Base-by-base conservation (phyloP, 2,329 filamentous ascomycete genomes). In the Fusarium luffae region DNA sequence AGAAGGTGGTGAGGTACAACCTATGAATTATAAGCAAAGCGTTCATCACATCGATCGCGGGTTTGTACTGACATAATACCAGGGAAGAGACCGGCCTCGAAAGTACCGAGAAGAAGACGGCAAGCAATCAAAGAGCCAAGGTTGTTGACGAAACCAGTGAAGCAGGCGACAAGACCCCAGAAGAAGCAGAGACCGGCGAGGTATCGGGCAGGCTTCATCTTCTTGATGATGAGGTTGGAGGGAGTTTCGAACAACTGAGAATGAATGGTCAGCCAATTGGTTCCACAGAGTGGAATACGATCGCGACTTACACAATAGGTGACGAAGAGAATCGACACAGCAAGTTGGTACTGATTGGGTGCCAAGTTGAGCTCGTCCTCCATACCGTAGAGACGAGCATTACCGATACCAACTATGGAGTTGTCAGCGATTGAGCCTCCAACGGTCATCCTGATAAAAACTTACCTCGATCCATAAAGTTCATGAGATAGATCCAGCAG, bases 381-480 rank as follows among this genome's bases (percentile, higher is more conserved):
- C 34, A 74, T 47, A 7, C 54, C 54, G 12, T 73, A 74, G 2
- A 91, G 80, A 11, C 85, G 82, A 19, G 89, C 89, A 79, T 91
- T 91, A 41, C 89, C 88, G 46, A 92, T 92, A 74, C 92, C 92
- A 37, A 90, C 88, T 89, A 63, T 84, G 6, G 21, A 12, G 47
- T 13, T 44, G 28, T 48, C 21, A 58, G 9, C 6, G 10, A 1
- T 12, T 1, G 4, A 4, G 1, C 2, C 2, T 1, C 1, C 8
- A 3, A n/a, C 1, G 3, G 4, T 19, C 5, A 13, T 18, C 49
- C 1, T 1, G 2, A 18, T 14, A 14, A 7, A 27, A 7, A 30
- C 61, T 41, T 19, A 77, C 77, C 77, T 77, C 77, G 70, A 62
- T 79, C 77, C 75, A 79, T 78, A 51, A 79, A 76, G 63, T 79